A percentile compares a stretch with the other conserved stretches of the same genome.
Evolutionary conservation across 176 grass and related monocot species (phyloP).

Genomic region (Rhynchospora tenuis): DNA sequence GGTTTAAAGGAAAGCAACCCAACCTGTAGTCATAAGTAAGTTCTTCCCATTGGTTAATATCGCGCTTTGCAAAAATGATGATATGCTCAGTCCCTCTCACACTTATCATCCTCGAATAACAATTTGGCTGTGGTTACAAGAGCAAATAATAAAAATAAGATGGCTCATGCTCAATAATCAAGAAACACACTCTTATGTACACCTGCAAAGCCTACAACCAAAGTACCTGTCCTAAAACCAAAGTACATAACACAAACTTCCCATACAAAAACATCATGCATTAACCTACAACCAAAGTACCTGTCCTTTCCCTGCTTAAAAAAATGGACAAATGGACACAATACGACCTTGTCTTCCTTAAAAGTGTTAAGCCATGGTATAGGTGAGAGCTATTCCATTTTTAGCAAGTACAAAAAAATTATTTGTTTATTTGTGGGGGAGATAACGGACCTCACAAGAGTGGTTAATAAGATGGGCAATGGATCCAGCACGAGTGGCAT

Average conservation of each 20-base stretch:
- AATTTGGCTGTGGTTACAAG: conserved; percentile 71
- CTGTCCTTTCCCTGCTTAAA: conserved; percentile 5
- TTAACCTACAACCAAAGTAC: neutral
- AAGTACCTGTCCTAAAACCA: no score
- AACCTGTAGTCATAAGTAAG: conserved; percentile 97
- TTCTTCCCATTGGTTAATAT: conserved; percentile 97
- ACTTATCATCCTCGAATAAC: conserved; percentile 94
- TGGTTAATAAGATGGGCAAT: conserved; percentile 99
- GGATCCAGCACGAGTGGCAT: conserved; percentile 89
- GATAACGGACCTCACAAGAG: conserved; percentile 82
- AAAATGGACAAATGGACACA: neutral
- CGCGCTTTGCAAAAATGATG: conserved; percentile 94
- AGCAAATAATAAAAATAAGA: conserved; percentile 22
- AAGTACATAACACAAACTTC: conserved; percentile 3
- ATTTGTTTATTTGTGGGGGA: conserved; percentile 13
- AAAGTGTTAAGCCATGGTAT: conserved; percentile 17
- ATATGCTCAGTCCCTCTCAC: conserved; percentile 85
- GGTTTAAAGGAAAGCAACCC: conserved; percentile 16
- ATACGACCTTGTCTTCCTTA: neutral
- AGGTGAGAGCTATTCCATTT: neutral
- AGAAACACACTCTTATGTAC: neutral
- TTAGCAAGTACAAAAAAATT: neutral
- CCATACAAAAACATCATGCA: conserved; percentile 11
- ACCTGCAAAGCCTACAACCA: neutral
- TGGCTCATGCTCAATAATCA: conserved; percentile 4